Evolutionary conservation across 108 stramenopile genomes (phyloP).

Genomic region (Discostella pseudostelligera): DNA sequence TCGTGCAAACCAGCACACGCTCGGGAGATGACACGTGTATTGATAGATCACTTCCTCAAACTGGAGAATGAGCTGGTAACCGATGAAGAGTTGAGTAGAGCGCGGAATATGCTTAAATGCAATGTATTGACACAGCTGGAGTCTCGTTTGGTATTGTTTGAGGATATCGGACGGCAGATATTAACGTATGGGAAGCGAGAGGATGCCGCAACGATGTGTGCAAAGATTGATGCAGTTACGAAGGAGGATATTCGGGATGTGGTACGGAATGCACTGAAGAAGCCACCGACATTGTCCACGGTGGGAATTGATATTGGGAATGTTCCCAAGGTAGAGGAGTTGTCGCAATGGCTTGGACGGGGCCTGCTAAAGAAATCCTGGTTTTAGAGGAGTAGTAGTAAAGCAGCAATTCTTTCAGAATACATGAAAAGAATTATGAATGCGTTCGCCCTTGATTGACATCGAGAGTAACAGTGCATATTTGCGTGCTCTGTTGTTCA

Average conservation of each 20-base stretch:
- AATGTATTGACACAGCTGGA: slow-evolving; percentile 97
- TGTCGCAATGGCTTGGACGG: slow-evolving; percentile 59
- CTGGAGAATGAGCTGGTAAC: slow-evolving; percentile 70
- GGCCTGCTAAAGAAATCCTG: slow-evolving; percentile 6
- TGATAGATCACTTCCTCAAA: slow-evolving; percentile 77
- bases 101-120: slow-evolving; percentile 97
- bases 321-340: slow-evolving; percentile 75
- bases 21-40: slow-evolving; percentile 67
- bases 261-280: slow-evolving; percentile 64
- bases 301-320: slow-evolving; percentile 76
- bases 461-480: too few relatives aligned
- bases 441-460: too few relatives aligned
- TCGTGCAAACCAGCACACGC: slow-evolving; percentile 54
- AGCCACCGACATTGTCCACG: slow-evolving; percentile 75
- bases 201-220: slow-evolving; percentile 77
- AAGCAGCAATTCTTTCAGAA: too few relatives aligned
- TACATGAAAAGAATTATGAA: too few relatives aligned
- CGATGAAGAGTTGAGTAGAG: slow-evolving; percentile 88
- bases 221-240: slow-evolving; percentile 91
- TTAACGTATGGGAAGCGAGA: slow-evolving; percentile 91
- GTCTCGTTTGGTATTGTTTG: slow-evolving; percentile 90
- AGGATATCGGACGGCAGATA: slow-evolving; percentile 97
- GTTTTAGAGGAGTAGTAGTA: slow-evolving; percentile 1
- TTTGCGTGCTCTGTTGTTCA: too few relatives aligned
- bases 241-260: slow-evolving; percentile 83